phyloP scores from a whole-genome alignment of 345 rosid genomes.

The Trapa incisa region DNA sequence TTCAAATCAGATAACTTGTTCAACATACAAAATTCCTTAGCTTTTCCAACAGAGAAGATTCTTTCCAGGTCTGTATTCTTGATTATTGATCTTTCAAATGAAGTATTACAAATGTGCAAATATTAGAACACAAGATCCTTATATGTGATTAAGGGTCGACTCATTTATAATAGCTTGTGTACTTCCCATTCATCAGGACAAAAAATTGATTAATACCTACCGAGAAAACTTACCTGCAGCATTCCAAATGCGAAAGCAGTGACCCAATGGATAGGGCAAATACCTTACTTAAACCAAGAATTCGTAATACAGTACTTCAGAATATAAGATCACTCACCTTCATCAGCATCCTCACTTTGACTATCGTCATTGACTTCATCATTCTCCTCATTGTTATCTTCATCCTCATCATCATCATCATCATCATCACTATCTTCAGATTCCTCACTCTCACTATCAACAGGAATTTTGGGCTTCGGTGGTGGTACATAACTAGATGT shows the following conservation, averaged over 20 bases:
- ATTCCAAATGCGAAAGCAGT: not conserved
- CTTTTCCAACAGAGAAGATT: not conserved
- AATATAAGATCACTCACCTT: slow-evolving; percentile 19
- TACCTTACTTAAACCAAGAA: not conserved
- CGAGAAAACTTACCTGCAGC: not conserved
- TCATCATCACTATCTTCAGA: slow-evolving; percentile 29
- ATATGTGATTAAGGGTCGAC: not conserved
- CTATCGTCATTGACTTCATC: slow-evolving; percentile 23
- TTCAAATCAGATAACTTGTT: not conserved
- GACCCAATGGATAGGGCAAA: not conserved
- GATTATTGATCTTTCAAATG: not conserved
- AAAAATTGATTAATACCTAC: not conserved
- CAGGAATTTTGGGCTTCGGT: slow-evolving; percentile 58
- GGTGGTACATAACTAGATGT: slow-evolving; percentile 50
- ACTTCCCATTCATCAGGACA: too few species aligned
- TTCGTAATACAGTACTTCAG: not conserved
- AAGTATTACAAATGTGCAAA: not conserved
- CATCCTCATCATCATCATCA: slow-evolving; percentile 17
- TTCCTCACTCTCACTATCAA: slow-evolving; percentile 41
- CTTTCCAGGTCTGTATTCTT: not conserved
- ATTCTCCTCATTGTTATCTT: slow-evolving; percentile 21
- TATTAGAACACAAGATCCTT: not conserved
- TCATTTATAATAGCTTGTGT: too few species aligned
- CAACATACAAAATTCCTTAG: not conserved
- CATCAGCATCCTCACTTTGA: slow-evolving; percentile 33